A percentile compares a stretch with the other conserved stretches of the same genome.
Evolutionary conservation across 1,284 basidiomycete species (phyloP).

Genomic region (Somion occarium): DNA sequence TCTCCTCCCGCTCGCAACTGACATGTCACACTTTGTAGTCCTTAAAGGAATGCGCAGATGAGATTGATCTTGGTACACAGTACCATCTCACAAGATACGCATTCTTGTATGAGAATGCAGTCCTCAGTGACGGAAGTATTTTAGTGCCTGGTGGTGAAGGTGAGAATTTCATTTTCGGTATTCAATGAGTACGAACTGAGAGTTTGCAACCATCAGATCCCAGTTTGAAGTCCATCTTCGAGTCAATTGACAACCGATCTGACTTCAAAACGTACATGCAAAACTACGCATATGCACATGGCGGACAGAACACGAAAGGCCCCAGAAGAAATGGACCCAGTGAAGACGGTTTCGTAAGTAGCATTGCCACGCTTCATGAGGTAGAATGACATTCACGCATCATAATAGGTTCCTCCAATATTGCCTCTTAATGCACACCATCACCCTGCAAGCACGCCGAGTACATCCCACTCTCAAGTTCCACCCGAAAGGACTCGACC

Average conservation of each 20-base stretch:
- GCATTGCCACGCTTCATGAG: not conserved
- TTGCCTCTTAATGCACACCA: constrained; percentile 14
- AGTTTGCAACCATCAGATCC: constrained; percentile 35
- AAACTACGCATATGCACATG: constrained; percentile 88
- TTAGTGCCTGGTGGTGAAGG: constrained; percentile 75
- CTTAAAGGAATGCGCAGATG: constrained; percentile 95
- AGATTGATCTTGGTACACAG: constrained; percentile 95
- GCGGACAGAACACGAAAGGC: constrained; percentile 52
- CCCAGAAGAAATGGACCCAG: constrained; percentile 79
- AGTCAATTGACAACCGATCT: constrained; percentile 88
- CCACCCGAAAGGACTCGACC: constrained; percentile 57
- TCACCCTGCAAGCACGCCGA: constrained; percentile 25
- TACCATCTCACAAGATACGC: constrained; percentile 96
- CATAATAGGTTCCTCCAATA: constrained; percentile 58
- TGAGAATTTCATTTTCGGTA: constrained; percentile 24
- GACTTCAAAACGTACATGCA: constrained; percentile 99
- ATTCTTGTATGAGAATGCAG: constrained; percentile 88
- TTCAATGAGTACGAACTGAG: not conserved
- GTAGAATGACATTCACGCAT: too few species aligned
- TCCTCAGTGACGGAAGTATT: constrained; percentile 84
- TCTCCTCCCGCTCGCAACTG: constrained; percentile 3
- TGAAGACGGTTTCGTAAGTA: constrained; percentile 83
- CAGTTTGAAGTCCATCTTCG: constrained; percentile 84
- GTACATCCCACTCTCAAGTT: constrained; percentile 31
- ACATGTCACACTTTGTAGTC: constrained; percentile 45